phyloP scores from a whole-genome alignment of 2,329 filamentous ascomycete species.

The Pestalotiopsis sp. region DNA sequence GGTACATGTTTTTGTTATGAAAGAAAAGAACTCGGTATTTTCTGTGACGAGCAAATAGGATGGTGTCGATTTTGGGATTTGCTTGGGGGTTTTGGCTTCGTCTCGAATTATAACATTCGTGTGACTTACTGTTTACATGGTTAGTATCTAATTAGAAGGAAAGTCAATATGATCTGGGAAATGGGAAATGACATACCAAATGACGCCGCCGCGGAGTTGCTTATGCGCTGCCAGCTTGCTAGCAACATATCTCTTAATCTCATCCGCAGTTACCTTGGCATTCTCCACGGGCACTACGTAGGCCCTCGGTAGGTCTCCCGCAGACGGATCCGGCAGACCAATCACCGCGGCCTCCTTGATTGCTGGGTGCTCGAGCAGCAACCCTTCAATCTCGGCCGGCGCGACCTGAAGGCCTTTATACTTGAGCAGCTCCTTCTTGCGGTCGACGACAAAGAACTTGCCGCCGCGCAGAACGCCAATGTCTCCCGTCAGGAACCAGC shows the following conservation, averaged over 20 bases:
- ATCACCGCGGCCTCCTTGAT: slow-evolving; percentile 61
- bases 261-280: slow-evolving; percentile 18
- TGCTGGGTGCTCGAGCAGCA: slow-evolving; percentile 40
- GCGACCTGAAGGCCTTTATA: slow-evolving; percentile 67
- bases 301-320: slow-evolving; percentile 53
- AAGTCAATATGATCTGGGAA: not conserved
- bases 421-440: slow-evolving; percentile 69
- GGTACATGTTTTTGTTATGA: too few relatives aligned
- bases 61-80: not conserved
- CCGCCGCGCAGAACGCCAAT: slow-evolving; percentile 70
- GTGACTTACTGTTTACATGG: not conserved
- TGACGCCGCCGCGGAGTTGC: slow-evolving; percentile 27
- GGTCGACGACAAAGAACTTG: slow-evolving; percentile 77
- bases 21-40: not conserved
- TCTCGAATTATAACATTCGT: too few relatives aligned
- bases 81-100: too few relatives aligned
- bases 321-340: slow-evolving; percentile 56
- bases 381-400: slow-evolving; percentile 61
- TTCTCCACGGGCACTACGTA: slow-evolving; percentile 35
- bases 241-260: slow-evolving; percentile 25
- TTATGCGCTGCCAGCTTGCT: slow-evolving; percentile 26
- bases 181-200: not conserved
- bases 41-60: not conserved
- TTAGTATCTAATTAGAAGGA: not conserved
- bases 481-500: slow-evolving; percentile 80